A percentile compares a stretch with the other conserved stretches of the same genome.
phyloP scores from a whole-genome alignment of 2,329 filamentous ascomycete genomes.

The Clonostachys sp. region DNA sequence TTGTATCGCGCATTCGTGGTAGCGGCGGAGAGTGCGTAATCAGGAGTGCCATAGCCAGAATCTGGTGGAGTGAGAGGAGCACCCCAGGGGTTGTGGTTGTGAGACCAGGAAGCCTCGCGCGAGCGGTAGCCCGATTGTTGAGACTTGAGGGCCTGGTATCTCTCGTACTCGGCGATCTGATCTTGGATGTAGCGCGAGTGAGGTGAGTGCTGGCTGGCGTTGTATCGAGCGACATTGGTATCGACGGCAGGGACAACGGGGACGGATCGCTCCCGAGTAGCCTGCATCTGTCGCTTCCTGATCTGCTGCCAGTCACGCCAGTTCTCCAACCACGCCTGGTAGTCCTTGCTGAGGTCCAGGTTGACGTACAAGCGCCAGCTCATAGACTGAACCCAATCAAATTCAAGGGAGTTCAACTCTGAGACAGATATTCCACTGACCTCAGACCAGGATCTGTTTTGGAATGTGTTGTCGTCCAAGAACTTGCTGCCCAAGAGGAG shows the following conservation, averaged over 20 bases:
- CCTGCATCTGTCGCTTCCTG: conserved; percentile 49
- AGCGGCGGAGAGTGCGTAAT: conserved; percentile 51
- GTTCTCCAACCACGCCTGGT: conserved; percentile 57
- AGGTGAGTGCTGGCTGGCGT: conserved; percentile 28
- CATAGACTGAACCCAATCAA: conserved; percentile 81
- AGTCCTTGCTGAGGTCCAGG: conserved; percentile 69
- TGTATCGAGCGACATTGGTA: conserved; percentile 30
- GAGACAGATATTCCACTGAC: conserved; percentile 83
- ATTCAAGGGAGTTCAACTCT: conserved; percentile 81
- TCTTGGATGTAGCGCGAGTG: conserved; percentile 46
- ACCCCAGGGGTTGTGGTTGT: conserved; percentile 35
- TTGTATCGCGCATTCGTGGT: conserved; percentile 51
- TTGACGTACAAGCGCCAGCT: conserved; percentile 85
- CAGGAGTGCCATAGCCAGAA: conserved; percentile 57
- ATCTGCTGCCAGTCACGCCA: conserved; percentile 53
- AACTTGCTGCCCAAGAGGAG: conserved; percentile 92
- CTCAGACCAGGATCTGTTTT: conserved; percentile 95
- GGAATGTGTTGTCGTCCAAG: conserved; percentile 94
- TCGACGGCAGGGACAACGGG: conserved; percentile 44
- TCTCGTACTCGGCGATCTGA: conserved; percentile 50
- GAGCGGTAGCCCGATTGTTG: conserved; percentile 33
- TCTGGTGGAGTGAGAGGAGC: conserved; percentile 55
- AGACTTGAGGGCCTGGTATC: conserved; percentile 38
- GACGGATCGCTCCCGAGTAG: conserved; percentile 43
- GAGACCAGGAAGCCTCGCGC: conserved; percentile 34